Evolutionary conservation across 352 stramenopile species (phyloP).

Genomic region (Blastocystis sp.): DNA sequence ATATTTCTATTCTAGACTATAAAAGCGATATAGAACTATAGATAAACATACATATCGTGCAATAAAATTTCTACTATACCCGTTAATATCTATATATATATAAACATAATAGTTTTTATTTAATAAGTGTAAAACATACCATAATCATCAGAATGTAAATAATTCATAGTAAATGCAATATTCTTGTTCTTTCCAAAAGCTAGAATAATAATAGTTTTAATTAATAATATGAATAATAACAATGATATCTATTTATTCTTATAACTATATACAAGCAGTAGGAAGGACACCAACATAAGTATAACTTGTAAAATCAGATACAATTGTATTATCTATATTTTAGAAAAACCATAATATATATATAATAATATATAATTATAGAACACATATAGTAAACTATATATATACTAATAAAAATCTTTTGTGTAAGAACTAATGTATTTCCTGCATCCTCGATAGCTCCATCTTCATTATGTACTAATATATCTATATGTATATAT

Average conservation of each 20-base stretch:
- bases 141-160: constrained; percentile 13
- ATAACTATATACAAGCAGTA: constrained; percentile 4
- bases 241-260: too few species aligned
- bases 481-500: too few species aligned
- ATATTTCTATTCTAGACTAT: too few species aligned
- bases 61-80: constrained; percentile 26
- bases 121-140: too few species aligned
- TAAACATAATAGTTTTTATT: neutral
- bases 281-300: constrained; percentile 24
- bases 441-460: too few species aligned
- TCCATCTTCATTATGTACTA: too few species aligned
- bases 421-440: too few species aligned
- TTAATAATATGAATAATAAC: too few species aligned
- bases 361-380: neutral
- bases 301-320: constrained; percentile 7
- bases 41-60: constrained; percentile 19
- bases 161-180: constrained; percentile 32
- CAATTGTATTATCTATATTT: too few species aligned
- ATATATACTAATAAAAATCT: too few species aligned
- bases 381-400: neutral
- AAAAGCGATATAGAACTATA: too few species aligned
- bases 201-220: neutral
- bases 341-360: neutral
- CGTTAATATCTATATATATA: constrained; percentile 5
- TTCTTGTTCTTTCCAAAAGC: constrained; percentile 24